Conservation (phyloP, 139 green algal species). For the Zygnema circumcarinatum region DNA sequence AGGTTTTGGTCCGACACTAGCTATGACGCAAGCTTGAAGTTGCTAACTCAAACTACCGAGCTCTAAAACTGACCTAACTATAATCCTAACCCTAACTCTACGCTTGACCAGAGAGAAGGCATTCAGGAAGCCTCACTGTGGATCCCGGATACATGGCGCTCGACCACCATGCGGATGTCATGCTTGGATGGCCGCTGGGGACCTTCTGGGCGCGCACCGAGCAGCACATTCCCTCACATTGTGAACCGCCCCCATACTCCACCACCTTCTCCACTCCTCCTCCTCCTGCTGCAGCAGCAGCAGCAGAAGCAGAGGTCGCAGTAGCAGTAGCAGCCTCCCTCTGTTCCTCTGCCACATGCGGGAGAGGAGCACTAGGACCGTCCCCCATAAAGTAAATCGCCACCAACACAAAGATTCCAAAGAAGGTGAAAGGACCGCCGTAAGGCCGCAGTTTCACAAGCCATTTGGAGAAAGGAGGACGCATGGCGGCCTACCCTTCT, state of each 20-base stretch:
- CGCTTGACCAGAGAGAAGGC: background rate
- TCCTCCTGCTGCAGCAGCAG: too few species aligned
- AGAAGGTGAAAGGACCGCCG: background rate
- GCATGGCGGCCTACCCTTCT: too few species aligned
- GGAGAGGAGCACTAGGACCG: background rate
- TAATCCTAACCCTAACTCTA: too few species aligned
- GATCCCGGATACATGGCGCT: background rate
- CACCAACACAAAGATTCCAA: background rate
- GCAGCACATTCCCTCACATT: background rate
- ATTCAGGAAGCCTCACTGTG: background rate
- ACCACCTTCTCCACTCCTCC: too few species aligned
- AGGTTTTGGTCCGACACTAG: too few species aligned
- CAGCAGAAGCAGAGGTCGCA: too few species aligned
- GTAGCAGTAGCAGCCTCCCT: background rate
- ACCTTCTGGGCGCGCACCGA: background rate
- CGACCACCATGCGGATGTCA: background rate
- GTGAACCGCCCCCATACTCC: background rate
- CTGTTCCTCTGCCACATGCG: background rate
- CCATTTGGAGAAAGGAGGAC: background rate
- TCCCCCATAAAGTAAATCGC: background rate
- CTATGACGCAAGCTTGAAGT: too few species aligned
- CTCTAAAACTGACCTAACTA: too few species aligned
- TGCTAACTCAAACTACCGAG: too few species aligned
- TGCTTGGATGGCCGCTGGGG: background rate
- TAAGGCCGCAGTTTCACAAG: background rate